A percentile compares a stretch with the other conserved stretches of the same genome.
Evolutionary conservation across 2,329 filamentous ascomycete species (phyloP).

Genomic region (Fusarium brachygibbosum): DNA sequence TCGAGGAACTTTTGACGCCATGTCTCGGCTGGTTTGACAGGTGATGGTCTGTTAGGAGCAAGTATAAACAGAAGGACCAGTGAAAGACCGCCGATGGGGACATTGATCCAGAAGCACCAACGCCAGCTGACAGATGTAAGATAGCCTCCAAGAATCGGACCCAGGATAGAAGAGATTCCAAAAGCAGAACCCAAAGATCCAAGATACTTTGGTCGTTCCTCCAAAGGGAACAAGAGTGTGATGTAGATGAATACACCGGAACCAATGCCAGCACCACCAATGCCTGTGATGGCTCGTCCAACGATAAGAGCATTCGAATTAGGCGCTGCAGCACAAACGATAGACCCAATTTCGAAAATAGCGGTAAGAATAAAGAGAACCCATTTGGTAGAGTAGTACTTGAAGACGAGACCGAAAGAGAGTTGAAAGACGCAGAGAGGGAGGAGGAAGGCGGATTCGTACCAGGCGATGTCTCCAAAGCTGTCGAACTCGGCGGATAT

Average conservation of each 20-base stretch:
- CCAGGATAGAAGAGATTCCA: constrained; percentile 19
- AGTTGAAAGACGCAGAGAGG: constrained; percentile 36
- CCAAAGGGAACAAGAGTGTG: constrained; percentile 12
- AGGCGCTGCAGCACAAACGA: constrained; percentile 21
- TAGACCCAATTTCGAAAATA: constrained; percentile 22
- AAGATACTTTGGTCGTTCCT: constrained; percentile 27
- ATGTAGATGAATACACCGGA: constrained; percentile 24
- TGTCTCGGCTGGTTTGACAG: neutral
- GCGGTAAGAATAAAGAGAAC: constrained; percentile 11
- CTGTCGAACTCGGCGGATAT: constrained; percentile 34
- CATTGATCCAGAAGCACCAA: constrained; percentile 40
- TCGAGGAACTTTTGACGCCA: constrained; percentile 25
- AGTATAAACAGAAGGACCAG: constrained; percentile 5
- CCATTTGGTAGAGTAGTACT: constrained; percentile 35
- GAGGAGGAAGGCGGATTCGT: constrained; percentile 31
- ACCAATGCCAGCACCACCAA: constrained; percentile 31
- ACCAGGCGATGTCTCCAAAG: constrained; percentile 34
- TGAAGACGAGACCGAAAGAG: constrained; percentile 28
- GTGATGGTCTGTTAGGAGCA: constrained; percentile 12
- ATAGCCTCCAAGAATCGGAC: constrained; percentile 26
- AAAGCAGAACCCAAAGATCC: neutral
- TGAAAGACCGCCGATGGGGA: constrained; percentile 22
- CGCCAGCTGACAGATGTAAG: constrained; percentile 30
- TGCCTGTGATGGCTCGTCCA: constrained; percentile 24
- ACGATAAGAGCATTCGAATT: constrained; percentile 26